Evolutionary conservation across 2,329 filamentous ascomycete genomes (phyloP).

Genomic region (Myriosclerotinia duriaeana): DNA sequence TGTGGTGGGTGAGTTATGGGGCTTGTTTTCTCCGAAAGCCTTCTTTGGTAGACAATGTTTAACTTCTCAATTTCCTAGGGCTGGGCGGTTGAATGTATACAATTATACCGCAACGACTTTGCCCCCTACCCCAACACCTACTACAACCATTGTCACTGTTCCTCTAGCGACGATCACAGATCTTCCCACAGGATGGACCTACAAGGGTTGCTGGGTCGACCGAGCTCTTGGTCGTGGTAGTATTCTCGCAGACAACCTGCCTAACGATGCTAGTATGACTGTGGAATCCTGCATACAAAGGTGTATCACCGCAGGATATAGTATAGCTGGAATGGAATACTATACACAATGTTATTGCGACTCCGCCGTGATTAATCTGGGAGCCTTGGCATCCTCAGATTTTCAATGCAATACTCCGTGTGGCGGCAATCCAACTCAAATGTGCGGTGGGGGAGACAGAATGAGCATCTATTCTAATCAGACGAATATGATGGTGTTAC

Average conservation of each 20-base stretch:
- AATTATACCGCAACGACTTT: conserved; percentile 26
- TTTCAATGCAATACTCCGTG: conserved; percentile 38
- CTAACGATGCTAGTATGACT: conserved; percentile 28
- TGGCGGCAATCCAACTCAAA: conserved; percentile 37
- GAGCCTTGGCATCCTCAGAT: conserved; percentile 39
- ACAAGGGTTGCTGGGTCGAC: conserved; percentile 35
- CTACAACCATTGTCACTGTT: conserved; percentile 5
- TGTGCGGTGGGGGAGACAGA: conserved; percentile 40
- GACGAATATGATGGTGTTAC: conserved; percentile 25
- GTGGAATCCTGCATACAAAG: conserved; percentile 39
- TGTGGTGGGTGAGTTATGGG: conserved; percentile 37
- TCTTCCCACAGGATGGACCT: conserved; percentile 33
- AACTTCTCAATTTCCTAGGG: not conserved
- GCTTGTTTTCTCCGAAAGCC: not conserved
- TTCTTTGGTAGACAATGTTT: not conserved
- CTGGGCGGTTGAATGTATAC: conserved; percentile 34
- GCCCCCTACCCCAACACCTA: conserved; percentile 20
- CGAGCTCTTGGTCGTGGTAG: conserved; percentile 27
- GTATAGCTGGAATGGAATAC: conserved; percentile 42
- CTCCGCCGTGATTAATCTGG: conserved; percentile 32
- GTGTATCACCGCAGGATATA: conserved; percentile 35
- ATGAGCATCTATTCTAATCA: conserved; percentile 35
- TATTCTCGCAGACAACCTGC: conserved; percentile 27
- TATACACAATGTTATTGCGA: conserved; percentile 38
- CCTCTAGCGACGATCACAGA: conserved; percentile 25